These are phyloP conservation scores for Kwoniella botswanensis DNA, from an alignment of 768 basidiomycete genomes.

Conservation along the genomic window DNA sequence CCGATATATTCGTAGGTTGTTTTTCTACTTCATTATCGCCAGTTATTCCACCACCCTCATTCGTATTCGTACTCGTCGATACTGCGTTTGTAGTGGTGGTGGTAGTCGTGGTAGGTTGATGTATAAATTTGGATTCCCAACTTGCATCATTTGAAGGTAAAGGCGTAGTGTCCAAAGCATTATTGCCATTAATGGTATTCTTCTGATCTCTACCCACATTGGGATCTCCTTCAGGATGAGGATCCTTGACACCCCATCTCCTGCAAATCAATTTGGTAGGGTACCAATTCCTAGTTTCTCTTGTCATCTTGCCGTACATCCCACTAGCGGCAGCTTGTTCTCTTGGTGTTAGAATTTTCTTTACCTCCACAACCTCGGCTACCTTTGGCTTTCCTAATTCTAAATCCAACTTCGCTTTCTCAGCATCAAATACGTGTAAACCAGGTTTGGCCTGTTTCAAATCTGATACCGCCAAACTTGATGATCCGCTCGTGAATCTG, in stretches of 20 bases:
- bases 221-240: slow-evolving; percentile 65
- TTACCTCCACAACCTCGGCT: slow-evolving; percentile 59
- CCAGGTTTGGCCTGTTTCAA: slow-evolving; percentile 59
- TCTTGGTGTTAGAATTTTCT: slow-evolving; percentile 69
- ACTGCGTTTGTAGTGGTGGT: not conserved
- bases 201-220: slow-evolving; percentile 2
- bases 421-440: slow-evolving; percentile 60
- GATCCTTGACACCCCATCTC: slow-evolving; percentile 89
- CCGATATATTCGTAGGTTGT: slow-evolving; percentile 62
- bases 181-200: not conserved
- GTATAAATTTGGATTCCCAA: slow-evolving; percentile 52
- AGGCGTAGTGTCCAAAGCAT: slow-evolving; percentile 22
- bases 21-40: slow-evolving; percentile 15
- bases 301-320: slow-evolving; percentile 87
- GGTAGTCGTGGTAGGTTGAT: slow-evolving; percentile 25
- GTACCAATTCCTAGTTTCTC: slow-evolving; percentile 74
- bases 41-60: too few relatives aligned
- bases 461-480: slow-evolving; percentile 57
- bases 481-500: slow-evolving; percentile 82
- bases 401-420: slow-evolving; percentile 55
- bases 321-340: slow-evolving; percentile 80
- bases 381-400: slow-evolving; percentile 60
- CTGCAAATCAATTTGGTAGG: slow-evolving; percentile 88
- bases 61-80: not conserved
- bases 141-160: slow-evolving; percentile 49